Evolutionary conservation across 129 eudicot genomes (phyloP).

Genomic region (Flaveria linearis): DNA sequence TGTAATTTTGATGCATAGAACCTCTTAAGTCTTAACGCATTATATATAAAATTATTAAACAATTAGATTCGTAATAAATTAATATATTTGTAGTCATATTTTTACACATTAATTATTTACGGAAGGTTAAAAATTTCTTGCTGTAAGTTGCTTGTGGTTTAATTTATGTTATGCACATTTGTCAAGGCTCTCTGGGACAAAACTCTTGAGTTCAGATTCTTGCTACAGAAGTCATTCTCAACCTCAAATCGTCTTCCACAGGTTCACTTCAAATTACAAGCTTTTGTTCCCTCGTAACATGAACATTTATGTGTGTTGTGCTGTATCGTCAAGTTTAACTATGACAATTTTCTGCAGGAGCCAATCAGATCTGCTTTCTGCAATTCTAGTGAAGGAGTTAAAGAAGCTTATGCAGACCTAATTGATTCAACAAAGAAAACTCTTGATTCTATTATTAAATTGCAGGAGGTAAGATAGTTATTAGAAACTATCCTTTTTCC

Average conservation of each 20-base stretch:
- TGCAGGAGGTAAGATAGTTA: slow-evolving; percentile 62
- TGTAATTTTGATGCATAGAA: neutral
- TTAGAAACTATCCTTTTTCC: neutral
- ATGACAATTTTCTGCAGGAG: slow-evolving; percentile 52
- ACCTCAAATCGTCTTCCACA: slow-evolving; percentile 85
- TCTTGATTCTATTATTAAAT: slow-evolving; percentile 69
- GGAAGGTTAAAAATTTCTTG: neutral
- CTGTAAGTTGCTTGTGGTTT: slow-evolving; percentile 22
- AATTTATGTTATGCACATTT: slow-evolving; percentile 15
- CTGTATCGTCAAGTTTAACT: slow-evolving; percentile 6
- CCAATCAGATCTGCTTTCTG: slow-evolving; percentile 71
- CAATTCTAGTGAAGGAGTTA: slow-evolving; percentile 46
- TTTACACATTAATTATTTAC: neutral
- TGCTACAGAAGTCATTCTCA: slow-evolving; percentile 77
- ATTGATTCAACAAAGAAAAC: slow-evolving; percentile 70
- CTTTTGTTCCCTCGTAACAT: neutral
- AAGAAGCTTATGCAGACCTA: slow-evolving; percentile 73
- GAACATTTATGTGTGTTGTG: slow-evolving; percentile 1
- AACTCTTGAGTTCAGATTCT: slow-evolving; percentile 83
- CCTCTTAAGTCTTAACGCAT: neutral
- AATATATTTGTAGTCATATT: neutral
- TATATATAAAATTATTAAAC: neutral
- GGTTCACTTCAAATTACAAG: slow-evolving; percentile 42
- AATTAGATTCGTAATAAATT: neutral
- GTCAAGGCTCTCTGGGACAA: slow-evolving; percentile 94